These are phyloP conservation scores for Saccharomyces cerevisiae DNA, from an alignment of 805 yeast genomes.

Conservation along the genomic window DNA sequence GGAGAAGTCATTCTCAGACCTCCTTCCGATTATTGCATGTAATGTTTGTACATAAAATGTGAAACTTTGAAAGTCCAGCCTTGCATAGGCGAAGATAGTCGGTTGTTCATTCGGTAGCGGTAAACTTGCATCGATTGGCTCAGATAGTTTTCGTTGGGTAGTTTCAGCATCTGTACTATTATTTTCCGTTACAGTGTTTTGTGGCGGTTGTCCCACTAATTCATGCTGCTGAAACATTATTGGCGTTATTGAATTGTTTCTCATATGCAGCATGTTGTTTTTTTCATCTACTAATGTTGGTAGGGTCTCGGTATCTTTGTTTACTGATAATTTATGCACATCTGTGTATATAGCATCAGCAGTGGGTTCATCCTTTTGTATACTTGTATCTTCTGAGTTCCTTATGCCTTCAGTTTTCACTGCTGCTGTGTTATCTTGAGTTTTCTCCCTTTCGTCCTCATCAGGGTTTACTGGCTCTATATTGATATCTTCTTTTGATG, in stretches of 20 bases:
- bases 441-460: constrained; percentile 5
- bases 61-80: constrained; percentile 83
- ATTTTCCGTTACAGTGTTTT: neutral
- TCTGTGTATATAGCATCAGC: neutral
- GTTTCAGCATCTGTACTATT: neutral
- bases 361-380: neutral
- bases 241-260: constrained; percentile 26
- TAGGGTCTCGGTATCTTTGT: constrained; percentile 16
- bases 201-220: constrained; percentile 1
- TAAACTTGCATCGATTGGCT: neutral
- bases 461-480: neutral
- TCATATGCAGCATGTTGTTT: constrained; percentile 10
- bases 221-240: constrained; percentile 22
- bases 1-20: constrained; percentile 60
- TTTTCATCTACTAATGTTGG: constrained; percentile 20
- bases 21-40: constrained; percentile 88
- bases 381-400: neutral
- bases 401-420: neutral
- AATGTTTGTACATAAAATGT: constrained; percentile 94
- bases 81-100: constrained; percentile 46
- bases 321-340: neutral
- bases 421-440: neutral
- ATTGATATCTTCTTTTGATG: neutral
- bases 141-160: neutral
- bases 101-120: constrained; percentile 27